Evolutionary conservation across 208 protist species (phyloP).

Genomic region (Spongospora subterranea): DNA sequence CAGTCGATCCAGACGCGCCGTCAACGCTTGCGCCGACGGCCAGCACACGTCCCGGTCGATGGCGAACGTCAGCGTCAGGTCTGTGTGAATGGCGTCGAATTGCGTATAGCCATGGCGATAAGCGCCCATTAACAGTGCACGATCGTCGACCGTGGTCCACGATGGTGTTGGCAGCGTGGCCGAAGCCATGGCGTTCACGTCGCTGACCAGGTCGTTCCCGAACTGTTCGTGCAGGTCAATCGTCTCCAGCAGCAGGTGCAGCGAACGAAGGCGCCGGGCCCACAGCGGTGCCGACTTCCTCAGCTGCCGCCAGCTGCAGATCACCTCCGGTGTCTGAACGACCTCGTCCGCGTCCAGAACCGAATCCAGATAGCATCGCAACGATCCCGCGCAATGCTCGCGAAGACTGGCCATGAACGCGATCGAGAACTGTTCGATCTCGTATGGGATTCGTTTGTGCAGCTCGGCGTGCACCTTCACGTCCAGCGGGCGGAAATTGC

Average conservation of each 20-base stretch:
- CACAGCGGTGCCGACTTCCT: background rate
- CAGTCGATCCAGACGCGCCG: slow-evolving; percentile 2
- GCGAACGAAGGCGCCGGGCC: background rate
- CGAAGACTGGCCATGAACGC: background rate
- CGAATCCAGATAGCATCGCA: slow-evolving; percentile 7
- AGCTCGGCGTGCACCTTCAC: background rate
- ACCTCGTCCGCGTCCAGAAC: background rate
- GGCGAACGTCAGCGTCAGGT: background rate
- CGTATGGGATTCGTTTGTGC: background rate
- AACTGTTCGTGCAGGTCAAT: background rate
- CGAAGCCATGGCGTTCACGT: background rate
- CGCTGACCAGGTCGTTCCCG: background rate
- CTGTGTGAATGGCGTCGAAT: background rate
- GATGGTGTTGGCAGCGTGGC: background rate
- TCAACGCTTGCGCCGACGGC: background rate
- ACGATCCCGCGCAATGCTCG: background rate
- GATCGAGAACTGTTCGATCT: background rate
- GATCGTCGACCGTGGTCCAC: slow-evolving; percentile 16
- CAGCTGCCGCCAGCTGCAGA: slow-evolving; percentile 22
- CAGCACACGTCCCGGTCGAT: background rate
- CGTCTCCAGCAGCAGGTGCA: slow-evolving; percentile 44
- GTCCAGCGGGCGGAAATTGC: background rate
- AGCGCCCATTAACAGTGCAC: slow-evolving; percentile 8
- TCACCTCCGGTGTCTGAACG: background rate
- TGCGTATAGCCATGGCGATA: slow-evolving; percentile 4